Base-by-base conservation (phyloP, 352 stramenopile genomes). In the Globisporangium nagaii region DNA sequence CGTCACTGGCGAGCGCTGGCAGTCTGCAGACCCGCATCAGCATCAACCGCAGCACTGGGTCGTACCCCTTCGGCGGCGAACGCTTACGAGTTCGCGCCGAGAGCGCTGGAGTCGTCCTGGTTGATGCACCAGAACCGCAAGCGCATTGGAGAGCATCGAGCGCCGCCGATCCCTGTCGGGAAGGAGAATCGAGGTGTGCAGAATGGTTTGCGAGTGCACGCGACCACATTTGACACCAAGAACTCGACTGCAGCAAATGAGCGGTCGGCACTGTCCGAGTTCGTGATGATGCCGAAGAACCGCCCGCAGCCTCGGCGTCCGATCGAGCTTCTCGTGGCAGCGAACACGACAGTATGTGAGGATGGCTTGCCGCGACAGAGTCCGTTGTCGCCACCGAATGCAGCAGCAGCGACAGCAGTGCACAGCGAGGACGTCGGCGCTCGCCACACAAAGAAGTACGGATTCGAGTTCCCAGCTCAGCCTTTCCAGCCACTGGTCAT, bases 241-340 rank as follows among this genome's bases (percentile, higher is more conserved):
- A 20, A 7, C 20, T 19, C 13, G 8, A 28, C 20, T 13, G 11
- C 25, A 27, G 13, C n/a, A n/a, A 6, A 3, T 19, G 8, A 1
- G 3, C 56, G 56, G 4, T 34, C 39, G 1, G 15, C 34, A 9
- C 28, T 78, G 10, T 65, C 56, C 6, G 66, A 73, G 37, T 75
- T 73, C 46, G 66, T 72, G n/a, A 61, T 61, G 36, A 24, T 70
- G n/a, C 66, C 58, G 15, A 43, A 51, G 46, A 69, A 60, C 35
- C 63, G 70, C 8, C 70, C 70, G 34, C 66, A 58, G 36, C 70
- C 70, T 6, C 60, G 70, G n/a, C 71, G 68, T 35, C 57, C 70
- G 0, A 49, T 79, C 27, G 66, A 70, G 37, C 48, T 76, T 8
- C 59, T 79, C 0, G 19, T 71, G 0, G 41, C 62, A 6, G 24